phyloP scores from a whole-genome alignment of 768 basidiomycete species.

The Crucibulum laeve region DNA sequence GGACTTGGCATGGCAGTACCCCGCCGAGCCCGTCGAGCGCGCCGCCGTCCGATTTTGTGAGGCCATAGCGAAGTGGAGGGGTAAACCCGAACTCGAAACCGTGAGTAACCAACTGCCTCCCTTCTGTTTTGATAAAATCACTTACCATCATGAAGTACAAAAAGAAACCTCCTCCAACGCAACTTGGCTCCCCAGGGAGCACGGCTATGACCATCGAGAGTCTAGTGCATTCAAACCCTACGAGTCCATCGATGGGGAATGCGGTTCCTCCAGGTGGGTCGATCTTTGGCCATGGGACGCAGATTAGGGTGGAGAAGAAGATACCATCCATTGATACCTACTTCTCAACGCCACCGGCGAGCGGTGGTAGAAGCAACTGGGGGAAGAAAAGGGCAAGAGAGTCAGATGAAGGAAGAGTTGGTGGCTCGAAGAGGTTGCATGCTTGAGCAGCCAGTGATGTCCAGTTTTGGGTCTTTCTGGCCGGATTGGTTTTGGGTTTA shows the following conservation, averaged over 20 bases:
- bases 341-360: conserved; percentile 22
- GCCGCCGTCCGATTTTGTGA: conserved; percentile 78
- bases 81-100: conserved; percentile 80
- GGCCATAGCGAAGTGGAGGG: conserved; percentile 77
- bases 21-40: conserved; percentile 77
- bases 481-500: not conserved
- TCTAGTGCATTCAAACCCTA: conserved; percentile 66
- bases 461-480: not conserved
- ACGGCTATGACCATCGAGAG: conserved; percentile 57
- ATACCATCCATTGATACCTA: conserved; percentile 46
- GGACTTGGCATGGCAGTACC: conserved; percentile 72
- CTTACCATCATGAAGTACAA: conserved; percentile 46
- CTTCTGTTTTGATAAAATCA: conserved; percentile 7
- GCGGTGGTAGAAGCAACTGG: conserved; percentile 3
- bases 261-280: conserved; percentile 5
- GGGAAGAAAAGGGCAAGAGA: not conserved
- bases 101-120: conserved; percentile 30
- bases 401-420: not conserved
- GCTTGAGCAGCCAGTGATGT: too few species aligned
- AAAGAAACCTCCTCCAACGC: conserved; percentile 34
- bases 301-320: conserved; percentile 13
- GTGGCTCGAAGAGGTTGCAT: too few species aligned
- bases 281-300: conserved; percentile 9
- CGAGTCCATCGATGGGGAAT: conserved; percentile 44
- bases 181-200: conserved; percentile 11